A percentile compares a stretch with the other conserved stretches of the same genome.
phyloP scores from a whole-genome alignment of 352 stramenopile genomes.

The Thalassiosira mediterranea region DNA sequence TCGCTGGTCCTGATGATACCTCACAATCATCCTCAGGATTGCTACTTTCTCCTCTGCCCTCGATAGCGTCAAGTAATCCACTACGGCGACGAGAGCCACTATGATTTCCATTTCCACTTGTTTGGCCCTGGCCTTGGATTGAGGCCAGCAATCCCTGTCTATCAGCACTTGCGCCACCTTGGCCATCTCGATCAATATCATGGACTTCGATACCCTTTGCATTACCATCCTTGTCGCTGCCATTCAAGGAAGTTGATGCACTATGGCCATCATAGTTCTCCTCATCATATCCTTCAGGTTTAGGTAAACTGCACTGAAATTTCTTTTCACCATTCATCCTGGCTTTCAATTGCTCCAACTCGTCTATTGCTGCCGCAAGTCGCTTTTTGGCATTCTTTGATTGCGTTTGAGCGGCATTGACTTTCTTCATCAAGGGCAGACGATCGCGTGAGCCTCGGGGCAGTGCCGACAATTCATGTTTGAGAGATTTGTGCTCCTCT shows the following conservation, averaged over 20 bases:
- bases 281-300: not conserved
- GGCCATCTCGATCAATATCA: no score
- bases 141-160: no score
- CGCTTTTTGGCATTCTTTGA: not conserved
- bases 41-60: no score
- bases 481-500: not conserved
- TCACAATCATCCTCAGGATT: no score
- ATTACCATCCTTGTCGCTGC: not conserved
- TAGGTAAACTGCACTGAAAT: not conserved
- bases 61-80: no score
- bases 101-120: no score
- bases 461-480: not conserved
- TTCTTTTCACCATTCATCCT: not conserved
- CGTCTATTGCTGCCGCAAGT: not conserved
- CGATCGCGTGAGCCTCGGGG: not conserved
- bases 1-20: no score
- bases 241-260: not conserved
- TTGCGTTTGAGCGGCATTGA: not conserved
- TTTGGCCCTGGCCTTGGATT: no score
- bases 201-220: no score
- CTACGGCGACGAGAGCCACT: no score
- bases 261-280: slow-evolving; percentile 1
- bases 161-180: no score
- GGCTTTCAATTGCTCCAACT: slow-evolving; percentile 3
- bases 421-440: slow-evolving; percentile 6